These are phyloP conservation scores for Colletotrichum euphorbiae DNA, from an alignment of 2,329 filamentous ascomycete genomes.

Conservation along the genomic window DNA sequence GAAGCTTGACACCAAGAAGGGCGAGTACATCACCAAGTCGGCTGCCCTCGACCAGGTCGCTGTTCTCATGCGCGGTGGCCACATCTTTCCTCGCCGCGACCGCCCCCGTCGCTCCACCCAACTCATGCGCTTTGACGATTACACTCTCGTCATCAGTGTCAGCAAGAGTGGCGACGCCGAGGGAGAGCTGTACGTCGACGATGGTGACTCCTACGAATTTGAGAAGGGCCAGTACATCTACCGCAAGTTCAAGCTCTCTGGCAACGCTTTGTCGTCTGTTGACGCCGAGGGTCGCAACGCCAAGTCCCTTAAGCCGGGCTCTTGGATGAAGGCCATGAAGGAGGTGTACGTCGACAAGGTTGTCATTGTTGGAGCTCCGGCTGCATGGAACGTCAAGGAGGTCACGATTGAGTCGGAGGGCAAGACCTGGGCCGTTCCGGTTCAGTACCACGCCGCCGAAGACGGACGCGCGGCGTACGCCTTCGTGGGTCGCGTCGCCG, in stretches of 20 bases:
- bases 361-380: conserved; percentile 82
- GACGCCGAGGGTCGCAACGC: conserved; percentile 69
- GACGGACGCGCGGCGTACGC: conserved; percentile 63
- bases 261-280: conserved; percentile 73
- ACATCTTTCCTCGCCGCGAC: conserved; percentile 92
- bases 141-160: conserved; percentile 86
- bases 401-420: conserved; percentile 67
- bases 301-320: conserved; percentile 69
- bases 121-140: conserved; percentile 94
- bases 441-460: conserved; percentile 68
- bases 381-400: conserved; percentile 73
- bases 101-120: conserved; percentile 85
- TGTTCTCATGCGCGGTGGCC: conserved; percentile 90
- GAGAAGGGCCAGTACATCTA: conserved; percentile 89
- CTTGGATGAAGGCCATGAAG: conserved; percentile 83
- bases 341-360: conserved; percentile 86
- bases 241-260: conserved; percentile 77
- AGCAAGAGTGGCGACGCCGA: conserved; percentile 71
- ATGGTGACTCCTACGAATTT: conserved; percentile 93
- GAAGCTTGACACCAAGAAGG: conserved; percentile 74
- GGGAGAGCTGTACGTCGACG: conserved; percentile 90
- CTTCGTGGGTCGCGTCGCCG: conserved; percentile 63
- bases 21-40: conserved; percentile 75
- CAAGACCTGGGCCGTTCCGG: conserved; percentile 66
- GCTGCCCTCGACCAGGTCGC: conserved; percentile 90